Evolutionary conservation across 1,284 basidiomycete species (phyloP), one percentile per base, ranked within the genome.

Genomic region (Tylopilus sp.): DNA sequence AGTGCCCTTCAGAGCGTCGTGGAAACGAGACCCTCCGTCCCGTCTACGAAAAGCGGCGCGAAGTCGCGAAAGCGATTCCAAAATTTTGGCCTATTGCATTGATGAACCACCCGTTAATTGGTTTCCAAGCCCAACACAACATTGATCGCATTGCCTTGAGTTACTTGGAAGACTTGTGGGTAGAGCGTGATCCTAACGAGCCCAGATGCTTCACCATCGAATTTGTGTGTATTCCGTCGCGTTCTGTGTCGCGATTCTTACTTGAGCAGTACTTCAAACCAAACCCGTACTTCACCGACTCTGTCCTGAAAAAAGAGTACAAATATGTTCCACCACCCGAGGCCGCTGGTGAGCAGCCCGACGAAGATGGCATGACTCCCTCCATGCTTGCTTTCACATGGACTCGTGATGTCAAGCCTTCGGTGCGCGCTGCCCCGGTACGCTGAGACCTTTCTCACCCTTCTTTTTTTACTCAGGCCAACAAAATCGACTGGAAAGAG

Each of bases 11-110:
- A 90, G 87, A 90, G 63, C 81, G 81, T 51, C 74, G 75, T 56
- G 77, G 79, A 33, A 74, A 82, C 59, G 65, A 74, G 54, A 74
- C 75, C 48, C 68, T 89, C 52, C 61, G 68, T 25, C 78, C 83
- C 36, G 77, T 81, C 30, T 89, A 82, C 59, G 76, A 82, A 61
- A 82, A 79, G 68, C 81, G 88, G 57, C 84, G 87, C 44, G 73
- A 73, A 49, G 68, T 82, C 40, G 66, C 81, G 48, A 85, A 85
- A 69, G 67, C 67, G 23, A 87, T 91, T 63, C 68, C 75, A 46
- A 84, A 83, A 62, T 90, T 90, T 71, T 91, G 88, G 88, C 77
- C 84, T 21, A 77, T 86, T 55, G 84, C 89, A 40, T 71, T 91
- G 57, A 77, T 87, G 78, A 85, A 88, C 71, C 71, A 86, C 67